A percentile compares a stretch with the other conserved stretches of the same genome.
Conservation (phyloP, 768 basidiomycete species). For the Cystofilobasidium ferigula region DNA sequence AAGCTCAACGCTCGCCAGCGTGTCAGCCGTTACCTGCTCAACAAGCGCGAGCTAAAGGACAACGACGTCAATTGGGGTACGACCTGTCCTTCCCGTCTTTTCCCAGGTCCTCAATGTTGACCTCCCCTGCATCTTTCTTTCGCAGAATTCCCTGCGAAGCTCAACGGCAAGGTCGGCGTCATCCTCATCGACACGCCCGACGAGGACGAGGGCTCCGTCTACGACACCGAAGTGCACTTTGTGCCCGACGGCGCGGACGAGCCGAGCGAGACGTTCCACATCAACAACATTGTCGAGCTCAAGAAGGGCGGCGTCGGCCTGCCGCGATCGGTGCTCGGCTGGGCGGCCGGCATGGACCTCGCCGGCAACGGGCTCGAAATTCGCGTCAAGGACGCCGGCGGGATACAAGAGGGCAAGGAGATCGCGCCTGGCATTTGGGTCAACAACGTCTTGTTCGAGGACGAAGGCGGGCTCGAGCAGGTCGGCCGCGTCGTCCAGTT, state of each 20-base stretch:
- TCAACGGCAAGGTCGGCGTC: constrained; percentile 37
- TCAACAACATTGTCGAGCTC: constrained; percentile 41
- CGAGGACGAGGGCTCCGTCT: constrained; percentile 17
- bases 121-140: not conserved
- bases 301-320: constrained; percentile 40
- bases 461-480: constrained; percentile 27
- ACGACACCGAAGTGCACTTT: constrained; percentile 25
- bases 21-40: constrained; percentile 29
- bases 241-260: constrained; percentile 30
- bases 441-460: constrained; percentile 20
- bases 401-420: constrained; percentile 18
- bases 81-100: constrained; percentile 10
- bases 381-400: constrained; percentile 36
- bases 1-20: not conserved
- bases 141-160: constrained; percentile 39
- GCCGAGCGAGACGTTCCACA: constrained; percentile 31
- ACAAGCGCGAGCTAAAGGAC: constrained; percentile 37
- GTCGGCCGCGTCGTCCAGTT: constrained; percentile 37
- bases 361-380: constrained; percentile 39
- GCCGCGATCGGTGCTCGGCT: constrained; percentile 39
- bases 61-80: constrained; percentile 33
- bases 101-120: not conserved
- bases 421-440: constrained; percentile 5
- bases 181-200: constrained; percentile 35
- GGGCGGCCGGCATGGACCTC: constrained; percentile 37